Base-by-base conservation (phyloP, 768 basidiomycete genomes). In the Exsudoporus frostii region DNA sequence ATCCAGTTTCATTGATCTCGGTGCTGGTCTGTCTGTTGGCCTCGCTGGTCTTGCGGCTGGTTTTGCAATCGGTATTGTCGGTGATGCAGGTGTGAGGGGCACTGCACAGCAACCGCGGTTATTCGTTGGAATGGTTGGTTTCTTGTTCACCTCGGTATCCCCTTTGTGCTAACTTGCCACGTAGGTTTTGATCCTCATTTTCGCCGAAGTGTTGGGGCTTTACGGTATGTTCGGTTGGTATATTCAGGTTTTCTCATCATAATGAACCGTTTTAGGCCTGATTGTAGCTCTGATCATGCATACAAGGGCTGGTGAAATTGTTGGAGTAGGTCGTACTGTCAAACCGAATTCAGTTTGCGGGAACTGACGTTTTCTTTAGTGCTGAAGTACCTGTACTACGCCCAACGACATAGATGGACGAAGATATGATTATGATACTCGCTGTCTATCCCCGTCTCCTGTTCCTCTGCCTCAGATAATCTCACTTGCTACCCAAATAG, bases 241-340 rank as follows among this genome's bases (percentile, higher is more conserved):
- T 52, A 7, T 33, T 19, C 9, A 3, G 17, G 7, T 25, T 17
- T 9, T 14, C 13, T 20, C 17, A 3, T 48, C 4, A 2, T 47
- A 22, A 61, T 19, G 17, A 4, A 25, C 48, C 50, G 14, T 50
- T 50, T 29, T 53, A 81, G 85, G 87, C 56, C 82, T 96, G 57
- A 96, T 96, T 66, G 93, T 96, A 58, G 93, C 94, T 15, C 84
- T 97, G 41, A 96, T 96, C 77, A 91, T 96, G 88, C 93, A 94
- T 78, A 92, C 90, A 57, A 82, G 76, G 66, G 76, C 86, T 41
- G 57, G 64, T 41, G 63, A 66, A 47, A 19, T 58, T 19, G 47
- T 56, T 30, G 41, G 59, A 29, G 67, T 69, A 43, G 55, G 58
- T 50, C 6, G 0, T 3, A 0, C 11, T 25, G 14, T 39, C 11